Evolutionary conservation across 495 filamentous ascomycete species (phyloP), one percentile per base, ranked within the genome.

Genomic region (Penicillium cataractarum): DNA sequence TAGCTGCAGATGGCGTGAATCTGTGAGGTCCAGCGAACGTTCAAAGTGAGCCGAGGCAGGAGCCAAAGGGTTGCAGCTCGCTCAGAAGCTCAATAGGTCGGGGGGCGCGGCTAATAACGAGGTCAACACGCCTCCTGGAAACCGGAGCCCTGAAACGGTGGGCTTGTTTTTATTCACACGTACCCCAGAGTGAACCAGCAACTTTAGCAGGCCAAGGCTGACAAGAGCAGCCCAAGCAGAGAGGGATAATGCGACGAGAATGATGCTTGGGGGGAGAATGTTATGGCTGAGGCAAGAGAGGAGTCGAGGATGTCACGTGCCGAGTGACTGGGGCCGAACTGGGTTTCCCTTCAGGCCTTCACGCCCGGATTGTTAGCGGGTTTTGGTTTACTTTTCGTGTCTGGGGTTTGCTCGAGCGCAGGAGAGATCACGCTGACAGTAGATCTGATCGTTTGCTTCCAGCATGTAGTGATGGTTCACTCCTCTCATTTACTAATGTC

Each of bases 51-150:
- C 61, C 48, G 50, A 54, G 19, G 59, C 60, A 22, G 49, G 49
- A 48, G 22, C 15, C 29, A 27, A 48, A 58, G 17, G 10, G 55
- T 44, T 35, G 19, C 26, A 32, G 51, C 51, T 33, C 50, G 44
- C 50, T 59, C 33, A 24, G 57, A 57, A 68, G 58, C 40, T 58
- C 57, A 52, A 8, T 31, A 60, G 29, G 55, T 53, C 33, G 52
- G 54, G 55, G 66, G 26, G 64, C 68, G 67, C 65, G 64, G 71
- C 62, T 71, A 63, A 57, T 61, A 66, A 33, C 53, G 62, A 64
- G 49, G 65, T 65, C 63, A 73, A 70, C 70, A 74, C 50, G 66
- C 73, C 76, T 78, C 76, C 76, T 80, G 73, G 75, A 74, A 75
- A 17, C 66, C 69, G 68, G 65, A 69, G 65, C 58, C 58, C n/a